Evolutionary conservation across 2,329 filamentous ascomycete species (phyloP).

Genomic region (Penicillium crustosum): DNA sequence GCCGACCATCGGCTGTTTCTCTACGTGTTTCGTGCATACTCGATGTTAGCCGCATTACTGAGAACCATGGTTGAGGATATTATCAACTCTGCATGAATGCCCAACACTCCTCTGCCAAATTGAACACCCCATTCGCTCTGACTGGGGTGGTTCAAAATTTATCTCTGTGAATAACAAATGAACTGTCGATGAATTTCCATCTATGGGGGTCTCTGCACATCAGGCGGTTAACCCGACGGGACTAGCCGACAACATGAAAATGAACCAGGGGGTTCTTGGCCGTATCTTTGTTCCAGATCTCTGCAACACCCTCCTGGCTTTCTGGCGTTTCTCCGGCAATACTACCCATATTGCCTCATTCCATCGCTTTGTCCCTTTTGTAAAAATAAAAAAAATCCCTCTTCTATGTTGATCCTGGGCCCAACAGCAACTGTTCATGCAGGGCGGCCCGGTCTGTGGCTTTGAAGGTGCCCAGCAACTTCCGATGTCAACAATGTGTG

Average conservation of each 20-base stretch:
- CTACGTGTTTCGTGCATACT: slow-evolving; percentile 16
- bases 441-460: slow-evolving; percentile 30
- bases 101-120: slow-evolving; percentile 37
- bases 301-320: background rate
- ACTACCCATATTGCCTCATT: slow-evolving; percentile 4
- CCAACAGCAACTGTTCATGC: slow-evolving; percentile 28
- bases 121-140: slow-evolving; percentile 25
- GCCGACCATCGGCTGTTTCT: slow-evolving; percentile 10
- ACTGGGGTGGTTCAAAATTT: background rate
- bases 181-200: slow-evolving; percentile 3
- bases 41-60: slow-evolving; percentile 24
- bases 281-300: slow-evolving; percentile 12
- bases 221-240: slow-evolving; percentile 6
- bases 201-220: slow-evolving; percentile 5
- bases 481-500: slow-evolving; percentile 1
- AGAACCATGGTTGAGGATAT: slow-evolving; percentile 26
- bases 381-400: background rate
- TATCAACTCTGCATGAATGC: slow-evolving; percentile 42
- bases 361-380: background rate
- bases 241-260: slow-evolving; percentile 5
- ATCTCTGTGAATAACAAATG: background rate
- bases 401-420: slow-evolving; percentile 4
- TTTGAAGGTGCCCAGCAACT: slow-evolving; percentile 3
- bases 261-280: slow-evolving; percentile 3
- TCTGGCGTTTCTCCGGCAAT: background rate